Evolutionary conservation across 1,284 basidiomycete genomes (phyloP).

Genomic region (Boletus smithii): DNA sequence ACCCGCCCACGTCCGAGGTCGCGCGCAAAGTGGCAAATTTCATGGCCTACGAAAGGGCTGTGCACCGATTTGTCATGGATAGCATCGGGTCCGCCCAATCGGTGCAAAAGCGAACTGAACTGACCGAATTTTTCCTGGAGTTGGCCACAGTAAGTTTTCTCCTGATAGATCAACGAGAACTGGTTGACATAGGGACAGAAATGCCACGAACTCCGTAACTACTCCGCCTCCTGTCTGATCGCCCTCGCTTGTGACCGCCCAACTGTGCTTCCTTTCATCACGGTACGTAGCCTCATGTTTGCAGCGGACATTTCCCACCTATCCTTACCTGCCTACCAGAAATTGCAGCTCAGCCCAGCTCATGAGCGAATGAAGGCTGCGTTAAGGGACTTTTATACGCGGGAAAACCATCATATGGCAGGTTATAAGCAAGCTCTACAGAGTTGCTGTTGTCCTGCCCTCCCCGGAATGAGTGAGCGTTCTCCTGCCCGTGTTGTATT

Average conservation of each 20-base stretch:
- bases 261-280: conserved; percentile 33
- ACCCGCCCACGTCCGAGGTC: conserved; percentile 24
- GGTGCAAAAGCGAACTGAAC: conserved; percentile 19
- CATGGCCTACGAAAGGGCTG: conserved; percentile 36
- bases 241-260: conserved; percentile 35
- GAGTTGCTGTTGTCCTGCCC: conserved; percentile 34
- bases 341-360: conserved; percentile 25
- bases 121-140: conserved; percentile 43
- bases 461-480: conserved; percentile 32
- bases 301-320: neutral
- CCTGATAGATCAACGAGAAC: neutral
- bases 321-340: conserved; percentile 5
- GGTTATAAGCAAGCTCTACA: conserved; percentile 39
- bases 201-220: conserved; percentile 45
- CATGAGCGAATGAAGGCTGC: conserved; percentile 24
- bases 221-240: conserved; percentile 40
- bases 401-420: conserved; percentile 34
- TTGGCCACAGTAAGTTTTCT: conserved; percentile 37
- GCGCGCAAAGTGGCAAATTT: conserved; percentile 30
- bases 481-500: neutral
- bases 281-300: conserved; percentile 13
- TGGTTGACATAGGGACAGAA: conserved; percentile 31
- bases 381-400: conserved; percentile 31
- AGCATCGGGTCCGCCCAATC: conserved; percentile 34
- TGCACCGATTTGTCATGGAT: conserved; percentile 40